Evolutionary conservation across 1,284 basidiomycete species (phyloP), one percentile per base, ranked within the genome.

Genomic region (Athelia psychrophila): DNA sequence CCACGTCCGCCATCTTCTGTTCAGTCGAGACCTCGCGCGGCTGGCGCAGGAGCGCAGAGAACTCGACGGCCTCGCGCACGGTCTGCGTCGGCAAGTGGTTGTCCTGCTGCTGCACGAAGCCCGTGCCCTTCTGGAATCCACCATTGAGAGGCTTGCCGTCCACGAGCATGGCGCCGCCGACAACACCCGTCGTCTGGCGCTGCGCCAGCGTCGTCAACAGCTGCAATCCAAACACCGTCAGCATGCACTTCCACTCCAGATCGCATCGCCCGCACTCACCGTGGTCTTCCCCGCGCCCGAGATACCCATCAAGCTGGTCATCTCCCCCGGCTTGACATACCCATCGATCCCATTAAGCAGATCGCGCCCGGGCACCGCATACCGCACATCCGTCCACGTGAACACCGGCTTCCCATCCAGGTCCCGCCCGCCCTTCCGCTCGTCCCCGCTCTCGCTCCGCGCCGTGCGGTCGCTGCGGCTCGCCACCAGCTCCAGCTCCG

Each of bases 11-110:
- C 55, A 80, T 71, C 68, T 86, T 87, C 63, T 87, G 83, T 19
- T 64, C 66, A 48, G 75, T 66, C 3, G 81, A 64, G 6, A 84
- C 74, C 22, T 71, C 63, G 19, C 72, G 66, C 5, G 82, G 79
- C 60, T 88, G 85, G 40, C 86, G 79, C n/a, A 88, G 70, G 59
- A 80, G 69, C 1, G 85, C 86, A 2, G 77, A 80, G 72, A 88
- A 87, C 25, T 78, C 71, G 0, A 88, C 68, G 4, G 85, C 83
- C 62, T 88, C 86, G 38, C 86, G 79, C 6, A 88, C 84, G 24
- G 77, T 80, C 9, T 69, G 66, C 20, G 73, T 77, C 2, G 73
- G 62, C 52, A 79, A 60, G 61, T 81, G 79, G 3, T 78, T 76
- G 64, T 84, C 81, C 65, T 80, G 77, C 63, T 84, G 81, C 61